Base-by-base conservation (phyloP, 129 eudicot genomes). In the Oenanthe sinensis region DNA sequence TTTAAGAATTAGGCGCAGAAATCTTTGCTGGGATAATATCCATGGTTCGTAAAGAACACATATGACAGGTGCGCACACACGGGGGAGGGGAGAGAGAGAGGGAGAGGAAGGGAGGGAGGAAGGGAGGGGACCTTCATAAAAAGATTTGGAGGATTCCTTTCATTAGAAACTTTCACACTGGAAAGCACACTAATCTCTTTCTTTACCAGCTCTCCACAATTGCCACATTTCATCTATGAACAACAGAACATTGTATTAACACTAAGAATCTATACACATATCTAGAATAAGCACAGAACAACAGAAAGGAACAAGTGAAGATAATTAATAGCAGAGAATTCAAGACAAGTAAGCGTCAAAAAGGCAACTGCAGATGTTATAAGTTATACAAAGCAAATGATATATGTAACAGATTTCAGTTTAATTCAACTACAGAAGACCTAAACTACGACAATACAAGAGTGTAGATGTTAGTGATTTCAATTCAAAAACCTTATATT, bases 121-220 rank as follows among this genome's bases (percentile, higher is more conserved):
- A 33, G 19, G 60, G 47, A 36, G 50, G 42, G 5, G 72, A 94
- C 98, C 96, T 95, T 91, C 85, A 65, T 65, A 28, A n/a, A 13
- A 58, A 58, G 67, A 58, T 58, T 58, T 22, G 67, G 67, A 13
- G 67, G 14, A 58, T 58, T n/a, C 30, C 14, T n/a, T 58, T 28
- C 9, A 58, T 9, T 13, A 58, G 19, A 65, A 42, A 30, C 6
- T 30, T 65, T 30, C 40, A 93, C n/a, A 85, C 80, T 86, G 92
- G 85, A 77, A 65, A 86, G 84, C 65, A 95, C 85, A 78, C 90
- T 82, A 4, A 89, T 81, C 83, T 89, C 89, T 49, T 87, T 89
- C 48, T 73, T 58, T n/a, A 87, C 83, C 17, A 77, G 67, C 84
- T 89, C 93, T 50, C 93, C 93, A 69, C 90, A 89, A 8, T 78